phyloP scores from a whole-genome alignment of 2,329 filamentous ascomycete genomes.

The Aspergillus ustus region DNA sequence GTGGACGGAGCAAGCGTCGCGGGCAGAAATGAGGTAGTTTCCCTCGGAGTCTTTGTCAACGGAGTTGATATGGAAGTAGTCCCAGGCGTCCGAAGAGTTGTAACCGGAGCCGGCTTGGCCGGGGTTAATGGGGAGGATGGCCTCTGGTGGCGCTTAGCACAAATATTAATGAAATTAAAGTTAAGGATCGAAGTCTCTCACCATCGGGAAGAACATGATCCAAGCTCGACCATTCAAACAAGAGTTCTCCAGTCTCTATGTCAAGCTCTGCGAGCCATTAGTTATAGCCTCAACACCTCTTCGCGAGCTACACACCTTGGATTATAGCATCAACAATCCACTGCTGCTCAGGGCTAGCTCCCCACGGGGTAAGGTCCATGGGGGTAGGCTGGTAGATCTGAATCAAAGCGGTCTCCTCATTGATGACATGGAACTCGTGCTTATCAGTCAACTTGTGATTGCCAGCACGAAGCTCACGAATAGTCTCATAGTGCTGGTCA shows the following conservation, averaged over 20 bases:
- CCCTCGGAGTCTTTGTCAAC: slow-evolving; percentile 46
- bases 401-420: slow-evolving; percentile 59
- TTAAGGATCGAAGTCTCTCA: slow-evolving; percentile 27
- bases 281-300: not conserved
- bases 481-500: slow-evolving; percentile 59
- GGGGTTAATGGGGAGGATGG: slow-evolving; percentile 52
- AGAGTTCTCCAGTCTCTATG: slow-evolving; percentile 57
- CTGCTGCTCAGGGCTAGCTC: slow-evolving; percentile 54
- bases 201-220: slow-evolving; percentile 60
- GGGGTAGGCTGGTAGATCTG: slow-evolving; percentile 59
- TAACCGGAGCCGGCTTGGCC: slow-evolving; percentile 48
- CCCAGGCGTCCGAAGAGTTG: slow-evolving; percentile 50
- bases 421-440: slow-evolving; percentile 61
- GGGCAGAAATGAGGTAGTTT: slow-evolving; percentile 55
- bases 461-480: slow-evolving; percentile 56
- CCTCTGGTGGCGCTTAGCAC: slow-evolving; percentile 38
- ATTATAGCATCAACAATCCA: slow-evolving; percentile 62
- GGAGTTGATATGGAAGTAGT: slow-evolving; percentile 57
- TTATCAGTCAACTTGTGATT: slow-evolving; percentile 56
- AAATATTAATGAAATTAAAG: slow-evolving; percentile 10
- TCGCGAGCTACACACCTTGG: slow-evolving; percentile 47
- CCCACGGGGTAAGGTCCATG: slow-evolving; percentile 51
- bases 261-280: slow-evolving; percentile 41
- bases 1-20: slow-evolving; percentile 40
- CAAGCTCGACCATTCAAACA: slow-evolving; percentile 65